Evolutionary conservation across 495 filamentous ascomycete species (phyloP), one percentile per base, ranked within the genome.

Genomic region (Ramalina intermedia): DNA sequence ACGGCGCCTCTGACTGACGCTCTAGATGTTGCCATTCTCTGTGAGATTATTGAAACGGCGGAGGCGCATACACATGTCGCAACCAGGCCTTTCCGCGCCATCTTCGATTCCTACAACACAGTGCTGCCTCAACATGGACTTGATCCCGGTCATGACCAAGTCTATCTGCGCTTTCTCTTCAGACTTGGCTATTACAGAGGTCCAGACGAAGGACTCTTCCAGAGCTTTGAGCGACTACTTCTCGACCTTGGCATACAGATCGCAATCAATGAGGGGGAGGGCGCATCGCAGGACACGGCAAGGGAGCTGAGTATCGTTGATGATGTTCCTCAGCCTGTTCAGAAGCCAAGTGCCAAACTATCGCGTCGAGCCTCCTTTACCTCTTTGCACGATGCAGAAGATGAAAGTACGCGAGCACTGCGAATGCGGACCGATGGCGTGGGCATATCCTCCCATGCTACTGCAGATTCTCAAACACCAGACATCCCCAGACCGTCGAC

Each of bases 61-160:
- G 78, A 88, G 66, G 63, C 68, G 21, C 69, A 84, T 23, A 75
- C 79, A 1, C 74, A 80, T 27, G 73, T 74, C 49, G 71, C 81
- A 47, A 69, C 71, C 50, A 66, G 80, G 12, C 83, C 85, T 3
- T 88, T 82, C 55, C 78, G 81, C 63, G 84, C 85, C 17, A 72
- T 94, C 24, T 94, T 89, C 65, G 68, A 72, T 16, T 84, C 85
- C 33, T 91, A 91, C 57, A 81, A 93, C 55, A 67, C 75, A 49
- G 70, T 85, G 24, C 72, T 91, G 38, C 71, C 71, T 3, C 69
- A 79, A 57, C 65, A 82, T 70, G 81, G 78, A 51, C 64, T 80
- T 53, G 70, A 87, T 52, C 69, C 76, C 33, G 80, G 85, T 51
- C 74, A 85, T 54, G 82, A 88, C 57, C 77, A 75, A 55, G 71